Base-by-base conservation (phyloP, 805 yeast species). In the Yarrowia sp. region DNA sequence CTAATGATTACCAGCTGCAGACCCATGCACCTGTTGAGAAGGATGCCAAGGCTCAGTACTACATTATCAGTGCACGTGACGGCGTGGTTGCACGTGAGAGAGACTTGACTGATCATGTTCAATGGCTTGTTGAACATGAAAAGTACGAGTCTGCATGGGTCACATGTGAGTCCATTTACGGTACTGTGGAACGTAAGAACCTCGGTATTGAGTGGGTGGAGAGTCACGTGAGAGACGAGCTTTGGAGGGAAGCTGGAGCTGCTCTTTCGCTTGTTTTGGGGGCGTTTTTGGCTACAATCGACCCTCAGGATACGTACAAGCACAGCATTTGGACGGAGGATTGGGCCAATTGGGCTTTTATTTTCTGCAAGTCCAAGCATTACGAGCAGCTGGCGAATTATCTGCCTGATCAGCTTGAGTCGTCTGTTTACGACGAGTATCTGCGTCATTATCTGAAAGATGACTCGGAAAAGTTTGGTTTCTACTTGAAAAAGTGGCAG, bases 1-100 rank as follows among this genome's bases (percentile, higher is more conserved):
- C 89, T 15, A 92, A 93, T 73, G 98, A 95, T 72, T 90, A 89
- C 72, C 86, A 84, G 68, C 74, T 92, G 53, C 84, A 86, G 1
- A 83, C 82, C 58, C 61, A 61, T 33, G 48, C 65, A 0, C 57
- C 61, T 7, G 38, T 43, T 17, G 66, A 62, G 4, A 43, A 43
- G 14, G 42, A 39, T 47, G 62, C 39, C 18, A 64, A 55, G 32
- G 48, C 64, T 1, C 78, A 80, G 64, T 90, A 88, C 77, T 89
- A 81, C 70, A 78, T 95, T 17, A 79, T 93, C 5, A 85, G 93
- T 71, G 90, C 97, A 0, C 83, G 84, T 53, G 98, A 92, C 75
- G 93, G 87, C 0, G 88, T 93, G 0, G 78, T 86, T 14, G 91
- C 92, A 0, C 83, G 86, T 69, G 90, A 87, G 67, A 79, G 89